Base-by-base conservation (phyloP, 2,329 filamentous ascomycete species). In the Sporothrix luriei region DNA sequence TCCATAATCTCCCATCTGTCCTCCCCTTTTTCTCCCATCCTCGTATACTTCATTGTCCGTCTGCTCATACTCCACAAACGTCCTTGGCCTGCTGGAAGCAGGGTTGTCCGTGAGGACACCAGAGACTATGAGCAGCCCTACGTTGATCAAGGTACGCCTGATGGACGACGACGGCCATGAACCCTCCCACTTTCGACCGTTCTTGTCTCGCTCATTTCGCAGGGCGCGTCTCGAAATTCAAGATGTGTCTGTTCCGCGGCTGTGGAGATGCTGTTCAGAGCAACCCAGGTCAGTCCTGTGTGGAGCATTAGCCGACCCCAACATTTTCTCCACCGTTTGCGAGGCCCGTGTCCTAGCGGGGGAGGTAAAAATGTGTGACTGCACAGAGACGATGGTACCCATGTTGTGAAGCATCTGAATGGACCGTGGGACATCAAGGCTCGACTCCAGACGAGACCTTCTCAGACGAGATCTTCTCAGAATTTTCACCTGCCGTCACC, bases 251-350 rank as follows among this genome's bases (percentile, higher is more conserved):
- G 49, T 66, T 54, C 64, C 33, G 38, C 51, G 38, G 21, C 13
- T 57, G 65, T 67, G 51, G 65, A 55, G 51, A 54, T 40, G 16
- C 38, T n/a, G 65, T 21, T 24, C 4, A 67, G 24, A 49, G 52
- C 48, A 10, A 29, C 62, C 19, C 48, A 40, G 19, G 40, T 19
- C 14, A 33, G 9, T 19, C 13, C 38, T 16, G 21, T 48, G 26
- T 21, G 21, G 14, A 62, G 24, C 21, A 40, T 16, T 55, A 40
- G 54, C 40, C 16, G 24, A 49, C 66, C 66, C 66, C 66, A 49
- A 59, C 52, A 57, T 14, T 59, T 68, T 48, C 66, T 68, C 65
- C 51, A 68, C 59, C 51, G 59, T 59, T 55, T 1, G 19, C 48
- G 21, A 48, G 14, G 57, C 26, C 19, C 19, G 49, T 66, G 33